These are phyloP conservation scores for Dothideomycetes sp. DNA, from an alignment of 2,329 filamentous ascomycete genomes.

Conservation along the genomic window DNA sequence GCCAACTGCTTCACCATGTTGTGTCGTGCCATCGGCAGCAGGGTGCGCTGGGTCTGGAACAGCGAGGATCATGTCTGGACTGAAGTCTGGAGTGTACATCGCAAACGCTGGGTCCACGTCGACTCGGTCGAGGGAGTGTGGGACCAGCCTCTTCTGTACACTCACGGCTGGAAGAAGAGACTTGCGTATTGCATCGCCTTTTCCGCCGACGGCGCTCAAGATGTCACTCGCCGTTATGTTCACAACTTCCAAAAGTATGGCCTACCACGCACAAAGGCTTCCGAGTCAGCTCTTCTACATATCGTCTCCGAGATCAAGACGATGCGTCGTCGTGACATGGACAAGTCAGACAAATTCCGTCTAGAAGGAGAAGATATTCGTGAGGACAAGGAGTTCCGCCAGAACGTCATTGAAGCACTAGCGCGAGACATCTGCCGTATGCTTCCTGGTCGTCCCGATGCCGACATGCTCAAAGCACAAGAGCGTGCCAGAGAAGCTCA, in stretches of 20 bases:
- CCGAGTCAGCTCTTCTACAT: conserved; percentile 84
- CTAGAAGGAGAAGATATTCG: conserved; percentile 70
- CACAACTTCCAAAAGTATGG: conserved; percentile 62
- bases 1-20: conserved; percentile 99
- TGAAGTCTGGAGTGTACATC: conserved; percentile 90
- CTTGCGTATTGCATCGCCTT: conserved; percentile 97
- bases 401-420: conserved; percentile 64
- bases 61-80: conserved; percentile 97
- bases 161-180: conserved; percentile 92
- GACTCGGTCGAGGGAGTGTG: conserved; percentile 90
- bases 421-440: conserved; percentile 63
- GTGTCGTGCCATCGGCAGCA: conserved; percentile 80
- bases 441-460: conserved; percentile 45
- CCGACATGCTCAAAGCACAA: conserved; percentile 39
- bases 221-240: conserved; percentile 59
- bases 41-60: conserved; percentile 97
- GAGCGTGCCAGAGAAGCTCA: conserved; percentile 31
- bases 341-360: conserved; percentile 74
- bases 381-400: conserved; percentile 66
- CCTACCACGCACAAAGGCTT: conserved; percentile 65
- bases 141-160: conserved; percentile 88
- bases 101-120: conserved; percentile 91
- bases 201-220: conserved; percentile 71
- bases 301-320: conserved; percentile 86
- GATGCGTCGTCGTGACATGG: conserved; percentile 72